Base-by-base conservation (phyloP, 352 stramenopile species). In the Peronospora destructor region DNA sequence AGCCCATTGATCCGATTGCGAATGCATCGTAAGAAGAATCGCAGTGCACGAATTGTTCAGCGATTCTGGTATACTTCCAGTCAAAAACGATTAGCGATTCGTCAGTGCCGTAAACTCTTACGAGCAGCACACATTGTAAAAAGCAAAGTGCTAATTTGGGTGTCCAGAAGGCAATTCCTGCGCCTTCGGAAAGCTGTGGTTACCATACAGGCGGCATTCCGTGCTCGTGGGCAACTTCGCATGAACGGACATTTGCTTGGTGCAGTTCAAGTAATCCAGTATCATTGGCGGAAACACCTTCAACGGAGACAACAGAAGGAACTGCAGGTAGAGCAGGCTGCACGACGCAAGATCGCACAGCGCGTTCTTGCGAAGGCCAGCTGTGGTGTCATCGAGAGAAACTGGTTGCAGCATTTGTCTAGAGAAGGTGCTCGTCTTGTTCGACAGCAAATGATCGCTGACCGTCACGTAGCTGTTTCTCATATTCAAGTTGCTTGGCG, bases 11-110 rank as follows among this genome's bases (percentile, higher is more conserved):
- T 91, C 19, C 80, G 73, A 16, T 52, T 78, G 26, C 50, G 61
- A 39, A 61, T 86, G 66, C 48, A 73, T 23, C 63, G 67, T 19
- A 86, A 87, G 59, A 87, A 79, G 54, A 76, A 76, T 30, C 34
- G 49, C 4, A 73, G 48, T 14, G 76, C 77, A 7, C 69, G 71
- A 8, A 67, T 78, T 40, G 68, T 92, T 16, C 82, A 92, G 54
- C 63, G 75, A 2, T 85, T 89, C 35, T 92, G 81, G 81, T 88
- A 85, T 54, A 85, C 73, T 14, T 90, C 78, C n/a, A 86, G 72
- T 32, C 61, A 76, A 12, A 84, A 86, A 40, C 74, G 78, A 8
- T 53, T 87, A 17, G 74, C 73, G 4, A 84, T 87, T 53, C 76
- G 81, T 4, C 78, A 84, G 26, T 87, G 80, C 36, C 70, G 70